Percentiles rank a stretch among this genome's conserved stretches.
These are phyloP conservation scores for Gossypium laxum DNA, from an alignment of 441 rosid genomes.

Conservation along the genomic window DNA sequence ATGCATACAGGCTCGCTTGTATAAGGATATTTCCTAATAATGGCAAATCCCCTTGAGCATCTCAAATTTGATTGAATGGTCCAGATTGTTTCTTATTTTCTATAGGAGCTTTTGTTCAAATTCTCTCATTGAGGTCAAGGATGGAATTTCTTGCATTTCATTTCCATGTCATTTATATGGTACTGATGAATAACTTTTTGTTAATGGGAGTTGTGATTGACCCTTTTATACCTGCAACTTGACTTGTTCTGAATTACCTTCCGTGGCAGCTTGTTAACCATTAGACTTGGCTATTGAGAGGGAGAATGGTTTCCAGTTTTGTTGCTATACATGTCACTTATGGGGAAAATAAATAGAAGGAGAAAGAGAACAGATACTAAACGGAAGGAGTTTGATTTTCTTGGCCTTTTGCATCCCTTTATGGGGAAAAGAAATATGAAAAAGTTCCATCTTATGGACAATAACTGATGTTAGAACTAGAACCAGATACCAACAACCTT, in stretches of 20 bases:
- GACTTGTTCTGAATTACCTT: slow-evolving; percentile 7
- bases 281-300: not conserved
- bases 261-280: not conserved
- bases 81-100: slow-evolving; percentile 17
- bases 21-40: slow-evolving; percentile 21
- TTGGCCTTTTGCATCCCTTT: slow-evolving; percentile 11
- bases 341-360: not conserved
- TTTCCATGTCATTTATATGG: slow-evolving; percentile 8
- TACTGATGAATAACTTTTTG: slow-evolving; percentile 24
- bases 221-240: not conserved
- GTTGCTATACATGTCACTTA: not conserved
- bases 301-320: not conserved
- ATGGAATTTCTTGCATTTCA: not conserved
- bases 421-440: not conserved
- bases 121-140: not conserved
- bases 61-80: slow-evolving; percentile 27
- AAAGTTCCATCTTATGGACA: slow-evolving; percentile 12
- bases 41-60: slow-evolving; percentile 25
- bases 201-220: slow-evolving; percentile 17
- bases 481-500: slow-evolving; percentile 23
- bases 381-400: slow-evolving; percentile 18
- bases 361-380: slow-evolving; percentile 12
- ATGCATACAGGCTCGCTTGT: slow-evolving; percentile 16
- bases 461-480: slow-evolving; percentile 18
- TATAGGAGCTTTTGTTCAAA: not conserved